Base-by-base conservation (phyloP, 2,329 filamentous ascomycete species). In the Calonectria montana region DNA sequence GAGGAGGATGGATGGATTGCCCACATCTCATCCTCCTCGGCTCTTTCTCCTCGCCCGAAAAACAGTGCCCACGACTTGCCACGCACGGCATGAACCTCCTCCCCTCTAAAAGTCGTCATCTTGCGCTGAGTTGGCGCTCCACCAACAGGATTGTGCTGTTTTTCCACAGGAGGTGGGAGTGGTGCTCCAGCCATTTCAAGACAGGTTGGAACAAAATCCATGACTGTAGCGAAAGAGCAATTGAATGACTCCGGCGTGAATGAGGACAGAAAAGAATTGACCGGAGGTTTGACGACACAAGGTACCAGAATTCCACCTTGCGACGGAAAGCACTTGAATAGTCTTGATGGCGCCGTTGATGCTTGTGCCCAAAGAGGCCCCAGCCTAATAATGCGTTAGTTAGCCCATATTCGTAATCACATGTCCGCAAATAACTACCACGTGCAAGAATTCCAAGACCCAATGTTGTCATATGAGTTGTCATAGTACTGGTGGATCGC, bases 281-380 rank as follows among this genome's bases (percentile, higher is more conserved):
- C 23, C 23, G 73, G 69, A 1, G 74, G 69, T 9, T 80, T 77
- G 29, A 87, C 86, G 9, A 89, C 81, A 73, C 88, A 86, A 0
- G 88, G 88, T 1, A 89, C 87, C 4, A 87, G 84, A 41, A 88
- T 85, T 21, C 88, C 88, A 4, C 88, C 85, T 65, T 86, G 84
- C 2, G 85, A 85, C 2, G 84, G 83, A 74, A 82, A 85, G 27
- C 81, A 81, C 72, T 81, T 83, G 77, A 81, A 84, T 12, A 84
- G 69, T 12, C 83, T 74, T 23, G 79, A 81, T 3, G 83, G 83
- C 0, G 82, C 83, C 3, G 82, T 84, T 13, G 83, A 79, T 0
- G 83, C 83, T 53, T 84, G 82, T 3, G 68, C 68, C 68, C 68
- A 57, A 9, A 55, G 48, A 4, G 48, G 48, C 8, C 64, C 64